phyloP scores from a whole-genome alignment of 192 early-diverging fungal genomes.

The Coemansia sp. region DNA sequence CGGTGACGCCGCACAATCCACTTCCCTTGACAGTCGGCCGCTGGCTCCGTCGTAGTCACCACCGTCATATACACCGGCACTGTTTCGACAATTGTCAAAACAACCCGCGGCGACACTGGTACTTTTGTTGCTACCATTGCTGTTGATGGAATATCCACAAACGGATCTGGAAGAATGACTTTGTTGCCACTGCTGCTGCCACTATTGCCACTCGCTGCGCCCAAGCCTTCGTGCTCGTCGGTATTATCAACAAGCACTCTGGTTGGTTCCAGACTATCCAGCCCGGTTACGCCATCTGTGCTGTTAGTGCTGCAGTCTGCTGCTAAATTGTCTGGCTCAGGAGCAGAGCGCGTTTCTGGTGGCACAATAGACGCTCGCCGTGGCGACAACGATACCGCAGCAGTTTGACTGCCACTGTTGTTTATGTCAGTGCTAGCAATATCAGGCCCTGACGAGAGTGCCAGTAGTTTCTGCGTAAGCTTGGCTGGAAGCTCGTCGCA shows the following conservation, averaged over 20 bases:
- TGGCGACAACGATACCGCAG: slow-evolving; percentile 3
- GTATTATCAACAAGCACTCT: slow-evolving; percentile 28
- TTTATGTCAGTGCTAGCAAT: background rate
- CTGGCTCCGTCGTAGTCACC: slow-evolving; percentile 44
- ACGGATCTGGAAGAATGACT: slow-evolving; percentile 46
- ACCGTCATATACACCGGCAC: slow-evolving; percentile 56
- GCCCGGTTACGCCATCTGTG: slow-evolving; percentile 5
- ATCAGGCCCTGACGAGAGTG: slow-evolving; percentile 13
- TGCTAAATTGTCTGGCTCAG: background rate
- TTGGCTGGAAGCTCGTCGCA: slow-evolving; percentile 22
- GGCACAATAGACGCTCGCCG: background rate
- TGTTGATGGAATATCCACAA: slow-evolving; percentile 41
- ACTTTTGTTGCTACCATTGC: slow-evolving; percentile 51
- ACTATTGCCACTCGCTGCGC: background rate
- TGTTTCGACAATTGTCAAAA: slow-evolving; percentile 54
- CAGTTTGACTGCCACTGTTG: background rate
- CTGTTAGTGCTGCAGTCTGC: background rate
- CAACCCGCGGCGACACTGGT: slow-evolving; percentile 43
- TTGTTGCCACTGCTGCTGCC: slow-evolving; percentile 11
- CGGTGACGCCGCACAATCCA: slow-evolving; percentile 59
- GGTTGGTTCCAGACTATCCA: slow-evolving; percentile 47
- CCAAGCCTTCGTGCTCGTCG: slow-evolving; percentile 39
- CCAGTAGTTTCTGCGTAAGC: slow-evolving; percentile 45
- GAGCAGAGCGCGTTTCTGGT: background rate
- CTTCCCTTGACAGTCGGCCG: slow-evolving; percentile 35